Evolutionary conservation across 2,329 filamentous ascomycete genomes (phyloP).

Genomic region (Ophioceras dolichostomum): DNA sequence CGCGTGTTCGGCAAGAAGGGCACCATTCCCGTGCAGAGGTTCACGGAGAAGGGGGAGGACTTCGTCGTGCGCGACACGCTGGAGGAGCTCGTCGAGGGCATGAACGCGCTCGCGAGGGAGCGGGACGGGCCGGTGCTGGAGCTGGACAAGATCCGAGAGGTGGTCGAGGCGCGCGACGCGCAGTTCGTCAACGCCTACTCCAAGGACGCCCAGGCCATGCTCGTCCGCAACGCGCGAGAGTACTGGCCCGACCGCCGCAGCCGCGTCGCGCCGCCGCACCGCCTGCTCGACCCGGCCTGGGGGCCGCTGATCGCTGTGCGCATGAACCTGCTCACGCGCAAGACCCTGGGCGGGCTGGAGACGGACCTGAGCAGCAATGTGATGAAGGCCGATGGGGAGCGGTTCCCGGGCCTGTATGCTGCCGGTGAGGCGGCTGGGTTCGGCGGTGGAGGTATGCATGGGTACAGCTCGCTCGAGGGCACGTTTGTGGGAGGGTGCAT

Average conservation of each 20-base stretch:
- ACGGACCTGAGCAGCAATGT: conserved; percentile 45
- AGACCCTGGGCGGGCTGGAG: conserved; percentile 48
- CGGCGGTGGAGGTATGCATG: conserved; percentile 49
- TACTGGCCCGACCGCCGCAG: conserved; percentile 42
- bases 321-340: conserved; percentile 48
- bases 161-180: conserved; percentile 38
- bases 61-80: conserved; percentile 47
- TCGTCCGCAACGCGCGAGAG: conserved; percentile 41
- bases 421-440: conserved; percentile 50
- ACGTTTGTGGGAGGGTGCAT: conserved; percentile 52
- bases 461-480: conserved; percentile 49
- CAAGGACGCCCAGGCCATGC: conserved; percentile 51
- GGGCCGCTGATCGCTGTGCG: conserved; percentile 48
- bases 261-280: conserved; percentile 40
- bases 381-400: conserved; percentile 32
- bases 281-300: conserved; percentile 37
- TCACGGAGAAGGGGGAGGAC: conserved; percentile 44
- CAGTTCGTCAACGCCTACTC: conserved; percentile 44
- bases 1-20: conserved; percentile 40
- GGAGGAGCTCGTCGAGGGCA: conserved; percentile 39
- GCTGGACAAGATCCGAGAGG: conserved; percentile 26
- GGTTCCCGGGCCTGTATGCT: conserved; percentile 44
- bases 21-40: conserved; percentile 41
- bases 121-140: conserved; percentile 35
- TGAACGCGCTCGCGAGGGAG: conserved; percentile 42